Base-by-base conservation (phyloP, 2,329 filamentous ascomycete genomes). In the Cadophora sp. region DNA sequence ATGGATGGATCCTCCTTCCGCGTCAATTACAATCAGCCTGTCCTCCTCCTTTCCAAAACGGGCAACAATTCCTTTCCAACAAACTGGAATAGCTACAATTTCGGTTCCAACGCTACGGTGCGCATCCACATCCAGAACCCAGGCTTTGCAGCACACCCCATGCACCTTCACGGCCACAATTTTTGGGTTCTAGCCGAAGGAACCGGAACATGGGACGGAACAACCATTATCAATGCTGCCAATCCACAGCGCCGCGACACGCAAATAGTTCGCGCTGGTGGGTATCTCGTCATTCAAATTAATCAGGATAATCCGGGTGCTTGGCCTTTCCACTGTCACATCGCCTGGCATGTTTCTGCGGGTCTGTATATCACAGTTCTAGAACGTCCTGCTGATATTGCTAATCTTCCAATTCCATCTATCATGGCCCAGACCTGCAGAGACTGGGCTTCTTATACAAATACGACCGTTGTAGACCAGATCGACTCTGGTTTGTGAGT, bases 111-210 rank as follows among this genome's bases (percentile, higher is more conserved):
- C 71, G 80, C 80, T 51, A 86, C 84, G 4, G 80, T 91, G 19
- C 82, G 88, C 3, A 79, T 92, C 27, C 80, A 89, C 19, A 75
- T 91, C 1, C 82, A 89, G 73, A 84, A 85, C 56, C 79, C 80
- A 0, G 79, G 80, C 0, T 77, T 78, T 12, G 68, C 48, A 37
- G 84, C 84, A 0, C 86, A 92, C 72, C 89, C 90, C 0, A 89
- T 92, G 79, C 90, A 92, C 78, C 77, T 92, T 1, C 90, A 93
- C 79, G 89, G 89, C 19, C 87, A 91, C 78, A 91, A 93, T 80
- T 90, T 92, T 81, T 89, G 88, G 75, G 80, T 93, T 58, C 82
- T 93, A 0, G 81, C 86, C 43, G 84, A 85, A 78, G 79, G 85
- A 70, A 71, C 80, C 73, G 72, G 80, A 16, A 72, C 72, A 6